Base-by-base conservation (phyloP, 2,329 filamentous ascomycete species). In the Xylariaceae sp. region DNA sequence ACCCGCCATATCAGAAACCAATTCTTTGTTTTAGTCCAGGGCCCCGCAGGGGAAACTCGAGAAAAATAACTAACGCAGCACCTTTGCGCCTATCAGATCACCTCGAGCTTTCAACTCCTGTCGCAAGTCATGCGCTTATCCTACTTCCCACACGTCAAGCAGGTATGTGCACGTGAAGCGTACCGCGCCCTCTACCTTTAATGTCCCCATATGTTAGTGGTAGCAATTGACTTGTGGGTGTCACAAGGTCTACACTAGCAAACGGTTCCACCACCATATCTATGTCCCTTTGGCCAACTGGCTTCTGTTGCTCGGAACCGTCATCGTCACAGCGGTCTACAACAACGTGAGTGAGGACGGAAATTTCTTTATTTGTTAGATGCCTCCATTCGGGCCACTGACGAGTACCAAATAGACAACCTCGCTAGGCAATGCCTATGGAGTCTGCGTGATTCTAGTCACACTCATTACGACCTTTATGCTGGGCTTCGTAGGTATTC, bases 111-210 rank as follows among this genome's bases (percentile, higher is more conserved):
- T 22, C 45, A 47, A 28, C 45, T 47, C 14, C 22, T 47, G 34
- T 47, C 45, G 10, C 45, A 47, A 18, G 45, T 47, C 36, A 47
- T 47, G 45, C 45, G 45, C 45, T 16, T 47, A 38, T 47, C 45
- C 18, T 47, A 47, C 14, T 47, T 47, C 16, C 45, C 45, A 11
- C 45, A 47, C 45, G 31, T 47, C 36, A 47, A 47, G 36, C 17
- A 40, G 31, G 44, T 46, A n/a, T 10, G 33, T 36, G 10, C n/a
- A 36, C 33, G 33, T 10, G 33, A n/a, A n/a, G 33, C 10, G 10
- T 36, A 36, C n/a, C 33, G n/a, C n/a, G n/a, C n/a, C n/a, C n/a
- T n/a, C n/a, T n/a, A n/a, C n/a, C n/a, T n/a, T n/a, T n/a, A n/a
- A n/a, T n/a, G n/a, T n/a, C n/a, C n/a, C n/a, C n/a, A n/a, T n/a